Conservation (phyloP, 306 rosid genomes). For the cucumber (Cucumis sativus) region Cucumber_9930_V3 NC_026657.2:13550001-13550500, state of each 20-base stretch:
- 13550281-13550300: background rate
- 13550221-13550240: background rate
- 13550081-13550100: background rate
- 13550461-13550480: background rate
- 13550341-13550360: background rate
- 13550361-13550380: background rate
- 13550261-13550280: background rate
- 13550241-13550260: background rate
- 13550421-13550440: background rate
- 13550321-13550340: background rate
- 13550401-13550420: background rate
- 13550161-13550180: background rate
- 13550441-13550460: background rate
- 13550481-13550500: background rate
- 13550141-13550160: background rate
- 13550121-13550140: background rate
- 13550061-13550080: background rate
- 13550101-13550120: background rate
- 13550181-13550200: background rate
- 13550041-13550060: background rate
- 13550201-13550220: background rate
- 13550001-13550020: background rate
- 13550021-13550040: background rate
- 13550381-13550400: background rate
- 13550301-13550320: background rate